Percentiles rank a stretch among this genome's conserved stretches.
These are phyloP conservation scores for Cytauxzoon felis DNA, from an alignment of 169 alveolate genomes.

Conservation along the genomic window DNA sequence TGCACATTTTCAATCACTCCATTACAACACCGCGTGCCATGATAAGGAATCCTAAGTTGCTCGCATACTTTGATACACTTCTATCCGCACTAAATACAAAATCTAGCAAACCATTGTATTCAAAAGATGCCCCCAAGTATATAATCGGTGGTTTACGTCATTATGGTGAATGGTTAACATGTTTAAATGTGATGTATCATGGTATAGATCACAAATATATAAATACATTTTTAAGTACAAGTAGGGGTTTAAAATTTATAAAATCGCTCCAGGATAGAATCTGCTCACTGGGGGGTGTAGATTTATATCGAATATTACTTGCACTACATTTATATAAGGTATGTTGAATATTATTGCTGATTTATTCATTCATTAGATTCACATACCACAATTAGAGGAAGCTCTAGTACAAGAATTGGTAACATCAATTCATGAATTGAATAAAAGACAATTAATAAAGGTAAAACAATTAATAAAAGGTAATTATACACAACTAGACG, in stretches of 20 bases:
- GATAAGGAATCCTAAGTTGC: not conserved
- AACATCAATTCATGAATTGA: conserved; percentile 4
- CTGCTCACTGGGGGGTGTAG: conserved; percentile 33
- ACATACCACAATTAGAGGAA: not conserved
- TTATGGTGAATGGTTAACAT: conserved; percentile 52
- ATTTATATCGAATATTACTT: conserved; percentile 28
- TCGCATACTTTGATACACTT: not conserved
- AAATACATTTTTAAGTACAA: conserved; percentile 5
- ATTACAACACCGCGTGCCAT: not conserved
- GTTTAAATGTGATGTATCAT: conserved; percentile 8
- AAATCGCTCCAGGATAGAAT: conserved; percentile 33
- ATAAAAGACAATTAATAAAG: not conserved
- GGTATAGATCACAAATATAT: conserved; percentile 2
- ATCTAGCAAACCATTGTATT: conserved; percentile 39
- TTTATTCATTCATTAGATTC: too few relatives aligned
- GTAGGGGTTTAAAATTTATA: conserved; percentile 26
- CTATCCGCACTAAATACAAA: not conserved
- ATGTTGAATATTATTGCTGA: not conserved
- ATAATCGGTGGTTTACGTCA: conserved; percentile 54
- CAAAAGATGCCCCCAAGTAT: not conserved
- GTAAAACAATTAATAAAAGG: conserved; percentile 1
- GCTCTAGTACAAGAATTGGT: conserved; percentile 1
- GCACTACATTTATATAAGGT: conserved; percentile 20
- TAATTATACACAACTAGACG: not conserved
- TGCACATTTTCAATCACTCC: not conserved